Conservation (phyloP, 78 protist genomes). For the Creolimax fragrantissima region DNA sequence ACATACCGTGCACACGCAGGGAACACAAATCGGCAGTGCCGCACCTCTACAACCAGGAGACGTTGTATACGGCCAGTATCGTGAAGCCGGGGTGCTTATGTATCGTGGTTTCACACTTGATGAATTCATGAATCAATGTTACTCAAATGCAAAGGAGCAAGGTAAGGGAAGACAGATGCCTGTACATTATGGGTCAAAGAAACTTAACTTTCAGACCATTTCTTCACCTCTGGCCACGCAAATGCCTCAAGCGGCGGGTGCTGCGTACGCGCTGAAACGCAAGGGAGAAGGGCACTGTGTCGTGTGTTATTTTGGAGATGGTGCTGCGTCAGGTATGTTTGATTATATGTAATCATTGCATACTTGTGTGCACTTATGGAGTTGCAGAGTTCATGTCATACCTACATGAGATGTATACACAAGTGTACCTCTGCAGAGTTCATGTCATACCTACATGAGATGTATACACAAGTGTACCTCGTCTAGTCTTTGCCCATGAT, state of each 20-base stretch:
- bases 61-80: constrained; percentile 72
- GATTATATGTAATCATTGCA: background rate
- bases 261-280: constrained; percentile 76
- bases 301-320: constrained; percentile 92
- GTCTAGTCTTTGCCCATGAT: no score
- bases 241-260: constrained; percentile 86
- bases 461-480: no score
- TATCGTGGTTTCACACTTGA: constrained; percentile 78
- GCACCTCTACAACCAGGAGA: constrained; percentile 65
- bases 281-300: constrained; percentile 25
- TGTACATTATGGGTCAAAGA: constrained; percentile 84
- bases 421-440: no score
- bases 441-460: no score
- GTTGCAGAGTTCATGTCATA: no score
- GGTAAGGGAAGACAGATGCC: constrained; percentile 97
- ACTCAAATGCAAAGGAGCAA: constrained; percentile 53
- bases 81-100: constrained; percentile 83
- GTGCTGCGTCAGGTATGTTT: constrained; percentile 73
- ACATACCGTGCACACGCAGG: no score
- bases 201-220: constrained; percentile 78
- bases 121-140: constrained; percentile 75
- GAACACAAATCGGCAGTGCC: constrained; percentile 76
- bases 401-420: no score
- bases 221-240: constrained; percentile 86
- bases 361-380: background rate